A percentile compares a stretch with the other conserved stretches of the same genome.
Evolutionary conservation across 176 grass and related monocot species (phyloP).

Genomic region (Coix lacrymajobi): DNA sequence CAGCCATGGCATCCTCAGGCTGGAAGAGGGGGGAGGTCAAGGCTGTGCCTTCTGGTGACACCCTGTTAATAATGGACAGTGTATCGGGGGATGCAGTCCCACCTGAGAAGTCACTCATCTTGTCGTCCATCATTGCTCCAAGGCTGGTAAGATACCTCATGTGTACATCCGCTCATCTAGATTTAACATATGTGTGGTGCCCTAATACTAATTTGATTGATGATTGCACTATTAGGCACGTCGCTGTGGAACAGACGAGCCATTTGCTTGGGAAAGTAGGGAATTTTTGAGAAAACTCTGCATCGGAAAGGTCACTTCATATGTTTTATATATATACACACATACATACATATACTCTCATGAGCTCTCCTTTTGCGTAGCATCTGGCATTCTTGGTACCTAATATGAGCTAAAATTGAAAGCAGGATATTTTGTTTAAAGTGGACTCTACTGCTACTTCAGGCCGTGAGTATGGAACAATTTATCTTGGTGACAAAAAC

Average conservation of each 20-base stretch:
- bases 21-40: background rate
- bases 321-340: background rate
- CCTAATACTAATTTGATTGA: background rate
- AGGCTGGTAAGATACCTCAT: conserved; percentile 60
- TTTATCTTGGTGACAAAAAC: conserved; percentile 72
- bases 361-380: background rate
- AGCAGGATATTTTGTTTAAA: conserved; percentile 65
- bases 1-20: background rate
- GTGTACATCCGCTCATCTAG: background rate
- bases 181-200: background rate
- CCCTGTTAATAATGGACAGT: background rate
- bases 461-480: conserved; percentile 70
- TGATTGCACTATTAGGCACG: conserved; percentile 38
- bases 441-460: conserved; percentile 63
- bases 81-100: conserved; percentile 35
- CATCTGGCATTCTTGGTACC: background rate
- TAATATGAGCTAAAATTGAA: background rate
- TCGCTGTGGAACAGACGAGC: conserved; percentile 65
- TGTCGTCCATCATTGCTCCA: conserved; percentile 68
- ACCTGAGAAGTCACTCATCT: conserved; percentile 68
- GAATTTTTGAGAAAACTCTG: conserved; percentile 81
- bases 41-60: background rate
- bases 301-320: conserved; percentile 65
- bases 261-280: conserved; percentile 94
- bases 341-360: background rate